Evolutionary conservation across 2,329 filamentous ascomycete species (phyloP).

Genomic region (Beauveria australis): DNA sequence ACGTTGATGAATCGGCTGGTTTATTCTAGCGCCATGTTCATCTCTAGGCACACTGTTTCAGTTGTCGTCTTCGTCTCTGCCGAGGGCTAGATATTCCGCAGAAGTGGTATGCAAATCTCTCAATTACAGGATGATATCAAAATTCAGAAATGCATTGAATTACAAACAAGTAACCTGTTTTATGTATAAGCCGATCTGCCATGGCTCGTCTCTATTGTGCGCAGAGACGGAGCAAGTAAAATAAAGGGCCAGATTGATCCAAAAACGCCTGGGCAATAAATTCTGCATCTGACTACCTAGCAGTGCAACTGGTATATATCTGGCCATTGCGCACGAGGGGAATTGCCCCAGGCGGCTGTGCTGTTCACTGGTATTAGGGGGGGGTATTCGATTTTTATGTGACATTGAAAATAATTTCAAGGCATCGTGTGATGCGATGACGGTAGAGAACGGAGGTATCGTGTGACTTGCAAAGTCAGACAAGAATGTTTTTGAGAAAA

Average conservation of each 20-base stretch:
- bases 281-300: background rate
- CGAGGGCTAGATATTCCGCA: background rate
- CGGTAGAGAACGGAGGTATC: background rate
- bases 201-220: background rate
- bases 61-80: too few relatives aligned
- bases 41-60: background rate
- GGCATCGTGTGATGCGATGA: background rate
- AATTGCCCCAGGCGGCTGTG: background rate
- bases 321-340: background rate
- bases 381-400: background rate
- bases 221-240: background rate
- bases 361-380: background rate
- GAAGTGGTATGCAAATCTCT: background rate
- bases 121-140: background rate
- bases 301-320: background rate
- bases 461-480: background rate
- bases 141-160: background rate
- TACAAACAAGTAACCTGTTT: background rate
- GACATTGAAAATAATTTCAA: background rate
- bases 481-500: background rate
- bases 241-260: background rate
- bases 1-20: background rate
- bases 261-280: background rate
- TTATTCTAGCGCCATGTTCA: background rate
- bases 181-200: background rate